A percentile compares a stretch with the other conserved stretches of the same genome.
These are phyloP conservation scores for Babesia divergens DNA, from an alignment of 169 alveolate genomes.

Conservation along the genomic window DNA sequence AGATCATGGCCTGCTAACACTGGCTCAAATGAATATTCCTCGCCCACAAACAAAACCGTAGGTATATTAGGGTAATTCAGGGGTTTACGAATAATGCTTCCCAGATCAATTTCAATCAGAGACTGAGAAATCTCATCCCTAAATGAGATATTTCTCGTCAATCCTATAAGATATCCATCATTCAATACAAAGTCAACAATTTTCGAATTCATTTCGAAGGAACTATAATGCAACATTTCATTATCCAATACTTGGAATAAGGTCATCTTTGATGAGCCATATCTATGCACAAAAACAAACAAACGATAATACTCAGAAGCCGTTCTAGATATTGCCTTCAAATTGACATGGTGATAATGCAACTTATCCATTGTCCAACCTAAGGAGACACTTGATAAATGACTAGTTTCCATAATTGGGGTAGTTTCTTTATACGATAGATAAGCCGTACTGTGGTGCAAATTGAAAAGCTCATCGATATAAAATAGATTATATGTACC, in stretches of 20 bases:
- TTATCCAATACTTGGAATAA: not conserved
- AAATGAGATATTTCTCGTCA: conserved; percentile 1
- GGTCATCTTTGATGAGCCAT: conserved; percentile 4
- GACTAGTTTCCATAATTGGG: not conserved
- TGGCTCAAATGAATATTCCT: conserved; percentile 27
- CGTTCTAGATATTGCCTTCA: not conserved
- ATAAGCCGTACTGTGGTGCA: not conserved
- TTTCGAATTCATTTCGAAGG: not conserved
- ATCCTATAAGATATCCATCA: conserved; percentile 4
- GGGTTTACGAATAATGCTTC: not conserved
- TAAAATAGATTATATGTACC: not conserved
- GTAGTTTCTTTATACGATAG: not conserved
- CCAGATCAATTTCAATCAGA: conserved; percentile 19
- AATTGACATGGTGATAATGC: not conserved
- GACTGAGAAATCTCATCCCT: conserved; percentile 38
- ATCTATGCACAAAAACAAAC: conserved; percentile 4
- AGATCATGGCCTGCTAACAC: not conserved
- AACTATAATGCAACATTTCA: conserved; percentile 3
- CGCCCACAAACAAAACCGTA: not conserved
- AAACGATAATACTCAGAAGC: not conserved
- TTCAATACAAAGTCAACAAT: conserved; percentile 25
- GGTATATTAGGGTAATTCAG: conserved; percentile 17
- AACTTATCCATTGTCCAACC: not conserved
- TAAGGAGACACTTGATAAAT: not conserved
- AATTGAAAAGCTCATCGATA: not conserved